These are phyloP conservation scores for Kokia cookei DNA, from an alignment of 441 rosid species.

Conservation along the genomic window DNA sequence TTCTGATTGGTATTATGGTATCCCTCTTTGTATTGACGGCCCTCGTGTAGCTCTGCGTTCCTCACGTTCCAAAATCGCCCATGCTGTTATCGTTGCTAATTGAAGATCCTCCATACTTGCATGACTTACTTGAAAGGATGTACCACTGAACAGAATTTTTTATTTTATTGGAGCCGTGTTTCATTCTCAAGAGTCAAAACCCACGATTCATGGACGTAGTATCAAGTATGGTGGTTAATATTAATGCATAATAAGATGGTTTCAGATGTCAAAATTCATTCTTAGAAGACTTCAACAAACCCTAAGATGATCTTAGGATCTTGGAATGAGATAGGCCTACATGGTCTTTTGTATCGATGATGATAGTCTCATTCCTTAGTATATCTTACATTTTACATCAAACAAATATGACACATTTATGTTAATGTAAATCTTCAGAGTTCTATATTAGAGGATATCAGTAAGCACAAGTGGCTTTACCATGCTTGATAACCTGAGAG, in stretches of 20 bases:
- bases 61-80: too few species aligned
- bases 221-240: neutral
- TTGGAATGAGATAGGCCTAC: neutral
- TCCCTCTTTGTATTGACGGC: too few species aligned
- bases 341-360: neutral
- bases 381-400: neutral
- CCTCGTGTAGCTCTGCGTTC: too few species aligned
- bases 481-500: neutral
- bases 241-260: neutral
- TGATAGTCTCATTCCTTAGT: neutral
- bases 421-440: neutral
- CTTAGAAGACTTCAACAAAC: neutral
- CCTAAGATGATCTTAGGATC: neutral
- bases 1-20: too few species aligned
- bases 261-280: neutral
- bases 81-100: too few species aligned
- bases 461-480: neutral
- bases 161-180: too few species aligned
- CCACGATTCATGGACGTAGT: neutral
- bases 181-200: neutral
- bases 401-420: neutral
- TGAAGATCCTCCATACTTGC: too few species aligned
- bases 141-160: neutral
- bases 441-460: neutral
- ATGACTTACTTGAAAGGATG: conserved; percentile 17